Percentiles rank a stretch among this genome's conserved stretches.
phyloP scores from a whole-genome alignment of 345 rosid genomes.

The Chamaenerion angustifolium region DNA sequence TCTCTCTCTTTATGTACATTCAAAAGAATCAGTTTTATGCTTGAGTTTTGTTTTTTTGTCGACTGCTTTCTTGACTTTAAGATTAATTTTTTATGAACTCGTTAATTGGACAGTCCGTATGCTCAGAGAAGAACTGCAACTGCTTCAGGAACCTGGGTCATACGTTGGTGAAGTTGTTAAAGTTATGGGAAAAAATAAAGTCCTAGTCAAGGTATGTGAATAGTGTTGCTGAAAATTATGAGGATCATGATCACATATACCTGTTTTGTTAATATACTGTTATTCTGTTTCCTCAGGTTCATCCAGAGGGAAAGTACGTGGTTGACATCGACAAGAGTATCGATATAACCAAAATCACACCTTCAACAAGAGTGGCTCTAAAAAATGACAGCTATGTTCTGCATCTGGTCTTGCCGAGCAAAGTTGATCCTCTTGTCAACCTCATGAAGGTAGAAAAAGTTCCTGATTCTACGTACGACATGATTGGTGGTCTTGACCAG shows the following conservation, averaged over 20 bases:
- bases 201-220: slow-evolving; percentile 66
- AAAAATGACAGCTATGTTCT: slow-evolving; percentile 98
- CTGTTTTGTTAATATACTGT: slow-evolving; percentile 1
- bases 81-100: slow-evolving; percentile 2
- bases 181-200: slow-evolving; percentile 98
- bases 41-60: not conserved
- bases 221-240: not conserved
- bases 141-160: slow-evolving; percentile 97
- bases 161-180: slow-evolving; percentile 99
- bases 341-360: slow-evolving; percentile 83
- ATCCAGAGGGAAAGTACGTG: slow-evolving; percentile 98
- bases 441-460: slow-evolving; percentile 99
- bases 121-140: slow-evolving; percentile 93
- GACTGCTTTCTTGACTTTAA: not conserved
- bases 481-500: slow-evolving; percentile 99
- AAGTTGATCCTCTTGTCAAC: slow-evolving; percentile 94
- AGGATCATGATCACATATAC: not conserved
- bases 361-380: slow-evolving; percentile 94
- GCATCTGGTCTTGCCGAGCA: slow-evolving; percentile 80
- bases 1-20: not conserved
- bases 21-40: not conserved
- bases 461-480: slow-evolving; percentile 97
- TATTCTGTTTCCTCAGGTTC: slow-evolving; percentile 69
- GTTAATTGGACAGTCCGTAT: slow-evolving; percentile 48
- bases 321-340: slow-evolving; percentile 91